Percentiles rank a stretch among this genome's conserved stretches.
Evolutionary conservation across 208 protist genomes (phyloP).

Genomic region (Leishmania guyanensis): DNA sequence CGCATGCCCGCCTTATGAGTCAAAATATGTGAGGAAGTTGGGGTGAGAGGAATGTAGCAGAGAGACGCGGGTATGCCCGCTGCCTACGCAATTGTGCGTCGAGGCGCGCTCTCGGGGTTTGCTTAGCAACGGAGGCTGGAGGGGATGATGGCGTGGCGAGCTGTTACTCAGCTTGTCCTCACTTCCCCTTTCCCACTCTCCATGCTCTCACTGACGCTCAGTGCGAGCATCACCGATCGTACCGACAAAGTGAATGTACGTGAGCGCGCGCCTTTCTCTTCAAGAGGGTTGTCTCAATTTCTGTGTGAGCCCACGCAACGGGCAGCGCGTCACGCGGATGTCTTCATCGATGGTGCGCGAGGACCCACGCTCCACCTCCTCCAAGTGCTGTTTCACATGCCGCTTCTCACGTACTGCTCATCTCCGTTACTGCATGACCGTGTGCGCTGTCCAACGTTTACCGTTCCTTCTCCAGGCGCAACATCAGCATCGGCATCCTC

Average conservation of each 20-base stretch:
- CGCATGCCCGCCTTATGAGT: not conserved
- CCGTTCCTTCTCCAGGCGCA: not conserved
- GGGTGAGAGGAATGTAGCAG: no score
- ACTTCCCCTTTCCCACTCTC: not conserved
- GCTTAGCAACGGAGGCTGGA: not conserved
- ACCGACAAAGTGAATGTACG: slow-evolving; percentile 2
- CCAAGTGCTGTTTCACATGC: no score
- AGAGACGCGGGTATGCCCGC: no score
- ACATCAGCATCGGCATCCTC: not conserved
- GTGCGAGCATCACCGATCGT: not conserved
- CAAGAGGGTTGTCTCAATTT: not conserved
- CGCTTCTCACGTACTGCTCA: no score
- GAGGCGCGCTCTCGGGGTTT: not conserved
- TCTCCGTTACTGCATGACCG: not conserved
- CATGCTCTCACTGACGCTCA: not conserved
- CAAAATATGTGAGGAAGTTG: not conserved
- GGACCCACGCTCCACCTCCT: no score
- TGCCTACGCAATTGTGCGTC: not conserved
- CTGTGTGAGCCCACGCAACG: not conserved
- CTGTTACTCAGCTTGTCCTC: not conserved
- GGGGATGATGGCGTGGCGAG: not conserved
- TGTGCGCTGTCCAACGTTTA: not conserved
- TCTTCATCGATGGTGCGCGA: no score
- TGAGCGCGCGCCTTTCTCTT: not conserved
- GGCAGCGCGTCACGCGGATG: no score